Evolutionary conservation across 1,284 basidiomycete genomes (phyloP).

Genomic region (Malassezia caprae): DNA sequence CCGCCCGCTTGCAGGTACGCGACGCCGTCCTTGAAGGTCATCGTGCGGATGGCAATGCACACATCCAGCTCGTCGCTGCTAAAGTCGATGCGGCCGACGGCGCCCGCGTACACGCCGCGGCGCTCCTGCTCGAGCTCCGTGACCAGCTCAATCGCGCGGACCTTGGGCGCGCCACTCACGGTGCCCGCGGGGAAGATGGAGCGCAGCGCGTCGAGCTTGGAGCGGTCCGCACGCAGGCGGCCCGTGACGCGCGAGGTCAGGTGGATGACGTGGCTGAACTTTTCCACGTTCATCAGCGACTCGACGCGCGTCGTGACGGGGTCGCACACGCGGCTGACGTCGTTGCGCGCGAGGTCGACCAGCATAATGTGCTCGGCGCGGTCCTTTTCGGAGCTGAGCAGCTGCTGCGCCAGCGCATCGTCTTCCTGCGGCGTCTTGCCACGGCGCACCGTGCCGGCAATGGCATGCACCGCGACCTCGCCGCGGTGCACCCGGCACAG

Average conservation of each 20-base stretch:
- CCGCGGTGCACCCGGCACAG: conserved; percentile 80
- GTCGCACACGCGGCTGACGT: conserved; percentile 93
- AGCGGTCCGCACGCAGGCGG: conserved; percentile 67
- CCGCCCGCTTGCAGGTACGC: conserved; percentile 87
- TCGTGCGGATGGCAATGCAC: conserved; percentile 96
- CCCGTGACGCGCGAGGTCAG: conserved; percentile 92
- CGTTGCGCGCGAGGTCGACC: conserved; percentile 95
- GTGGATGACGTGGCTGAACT: conserved; percentile 97
- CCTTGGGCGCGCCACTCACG: conserved; percentile 97
- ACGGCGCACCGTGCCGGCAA: conserved; percentile 84
- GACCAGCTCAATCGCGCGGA: conserved; percentile 92
- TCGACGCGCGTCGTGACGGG: conserved; percentile 93
- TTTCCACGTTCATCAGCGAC: conserved; percentile 83
- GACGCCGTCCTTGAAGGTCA: conserved; percentile 87
- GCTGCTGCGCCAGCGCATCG: conserved; percentile 61
- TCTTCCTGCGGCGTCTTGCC: conserved; percentile 82
- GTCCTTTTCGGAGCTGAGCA: conserved; percentile 81
- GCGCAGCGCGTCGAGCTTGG: conserved; percentile 91
- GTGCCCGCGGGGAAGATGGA: conserved; percentile 99
- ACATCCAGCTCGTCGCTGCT: conserved; percentile 91
- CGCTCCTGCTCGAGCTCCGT: conserved; percentile 77
- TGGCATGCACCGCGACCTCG: conserved; percentile 93
- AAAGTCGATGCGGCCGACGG: conserved; percentile 93
- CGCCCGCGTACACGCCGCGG: conserved; percentile 91
- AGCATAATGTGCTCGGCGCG: conserved; percentile 98